Evolutionary conservation across 345 rosid species (phyloP).

Genomic region (Pelargonium nanum): DNA sequence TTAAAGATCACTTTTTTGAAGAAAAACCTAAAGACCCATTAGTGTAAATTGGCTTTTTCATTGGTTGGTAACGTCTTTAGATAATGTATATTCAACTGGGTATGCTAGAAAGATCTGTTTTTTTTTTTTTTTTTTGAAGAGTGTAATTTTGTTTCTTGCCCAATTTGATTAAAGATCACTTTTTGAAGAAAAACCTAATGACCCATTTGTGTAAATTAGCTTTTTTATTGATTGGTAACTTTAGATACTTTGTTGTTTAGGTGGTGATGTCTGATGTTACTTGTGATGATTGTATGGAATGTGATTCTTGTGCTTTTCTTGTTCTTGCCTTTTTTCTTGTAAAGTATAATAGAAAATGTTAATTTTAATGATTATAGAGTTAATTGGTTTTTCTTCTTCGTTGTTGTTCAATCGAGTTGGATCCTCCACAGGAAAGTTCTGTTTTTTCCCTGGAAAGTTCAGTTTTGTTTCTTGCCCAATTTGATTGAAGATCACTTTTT

Average conservation of each 20-base stretch:
- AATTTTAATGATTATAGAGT: no score
- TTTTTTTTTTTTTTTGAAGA: conserved; percentile 3
- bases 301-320: not conserved
- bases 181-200: not conserved
- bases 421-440: conserved; percentile 23
- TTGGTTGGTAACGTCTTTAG: not conserved
- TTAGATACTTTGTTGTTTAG: not conserved
- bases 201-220: not conserved
- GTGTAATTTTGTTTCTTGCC: no score
- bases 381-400: conserved; percentile 19
- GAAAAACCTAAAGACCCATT: no score
- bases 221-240: not conserved
- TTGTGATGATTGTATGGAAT: not conserved
- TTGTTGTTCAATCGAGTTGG: conserved; percentile 32
- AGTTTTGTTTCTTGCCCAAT: not conserved
- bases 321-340: no score
- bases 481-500: not conserved
- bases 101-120: not conserved
- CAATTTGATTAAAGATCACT: not conserved
- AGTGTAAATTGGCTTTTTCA: no score
- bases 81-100: not conserved
- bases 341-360: no score
- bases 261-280: no score
- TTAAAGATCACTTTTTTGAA: no score
- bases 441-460: not conserved